Evolutionary conservation across 1,139 yeast species (phyloP), one percentile per base, ranked within the genome.

Genomic region (Kluyveromyces sp.): DNA sequence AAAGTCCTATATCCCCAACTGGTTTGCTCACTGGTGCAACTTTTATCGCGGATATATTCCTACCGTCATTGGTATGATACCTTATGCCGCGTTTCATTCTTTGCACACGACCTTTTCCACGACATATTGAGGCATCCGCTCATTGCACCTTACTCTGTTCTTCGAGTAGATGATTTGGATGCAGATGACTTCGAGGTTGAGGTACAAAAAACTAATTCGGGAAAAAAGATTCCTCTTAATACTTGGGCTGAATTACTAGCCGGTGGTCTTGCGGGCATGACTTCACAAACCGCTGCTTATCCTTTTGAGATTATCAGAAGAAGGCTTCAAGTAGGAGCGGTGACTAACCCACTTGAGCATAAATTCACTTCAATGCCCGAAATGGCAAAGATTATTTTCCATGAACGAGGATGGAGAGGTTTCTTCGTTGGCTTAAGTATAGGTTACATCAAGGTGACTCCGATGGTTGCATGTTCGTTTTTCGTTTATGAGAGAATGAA

Each of bases 391-490:
- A 57, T 63, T 6, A 82, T 90, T 25, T 82, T 75, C 59, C 68
- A 68, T 44, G 92, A 86, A 60, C 73, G 79, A 42, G 98, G 99
- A 0, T 55, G 86, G 54, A 72, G 79, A 55, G 98, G 98, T 3
- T 88, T 84, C 61, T 92, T 86, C 62, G 94, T 92, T 10, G 99
- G 99, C 3, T 74, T 92, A 59, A 83, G 94, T 55, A 92, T 94
- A 56, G 98, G 99, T 1, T 92, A 89, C 64, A 77, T 92, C 59
- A 92, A 92, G 67, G 96, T 92, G 39, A 81, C 86, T 25, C 99
- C 99, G 21, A 92, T 92, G 98, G 92, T 83, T 60, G 96, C 97
- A 43, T 90, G 97, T 65, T 84, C 96, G 15, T 92, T 90, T 66
- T 90, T 80, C 64, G 96, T 90, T 33, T 92, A 92, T 66, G 98